Percentiles rank a stretch among this genome's conserved stretches.
Evolutionary conservation across 2,329 filamentous ascomycete genomes (phyloP).

Genomic region (Phaeosphaeriaceae sp.): DNA sequence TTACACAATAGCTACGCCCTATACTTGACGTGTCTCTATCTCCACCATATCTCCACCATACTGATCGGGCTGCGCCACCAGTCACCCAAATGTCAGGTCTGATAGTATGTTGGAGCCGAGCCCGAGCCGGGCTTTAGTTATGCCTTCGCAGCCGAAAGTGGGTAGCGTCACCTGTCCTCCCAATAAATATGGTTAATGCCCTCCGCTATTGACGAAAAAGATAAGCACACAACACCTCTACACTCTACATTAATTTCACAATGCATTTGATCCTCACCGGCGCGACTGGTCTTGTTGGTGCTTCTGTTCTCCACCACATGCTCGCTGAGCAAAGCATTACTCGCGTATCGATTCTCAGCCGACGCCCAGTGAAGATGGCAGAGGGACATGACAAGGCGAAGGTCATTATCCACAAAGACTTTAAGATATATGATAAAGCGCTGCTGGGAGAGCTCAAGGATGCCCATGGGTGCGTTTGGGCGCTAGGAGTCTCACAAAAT

Average conservation of each 20-base stretch:
- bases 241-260: not conserved
- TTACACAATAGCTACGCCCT: no score
- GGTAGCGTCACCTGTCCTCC: no score
- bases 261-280: constrained; percentile 55
- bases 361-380: constrained; percentile 68
- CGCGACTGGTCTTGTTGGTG: constrained; percentile 52
- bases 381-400: constrained; percentile 65
- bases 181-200: no score
- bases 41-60: no score
- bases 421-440: constrained; percentile 63
- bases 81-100: no score
- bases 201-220: no score
- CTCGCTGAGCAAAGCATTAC: constrained; percentile 57
- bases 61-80: no score
- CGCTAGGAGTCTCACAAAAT: constrained; percentile 69
- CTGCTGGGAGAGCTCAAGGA: constrained; percentile 67
- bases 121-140: no score
- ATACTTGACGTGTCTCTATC: no score
- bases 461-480: constrained; percentile 75
- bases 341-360: constrained; percentile 71
- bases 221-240: not conserved
- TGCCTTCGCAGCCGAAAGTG: no score
- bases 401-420: constrained; percentile 73
- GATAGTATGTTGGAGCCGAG: no score
- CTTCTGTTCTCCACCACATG: constrained; percentile 48